Evolutionary conservation across 2,329 filamentous ascomycete genomes (phyloP), one percentile per base, ranked within the genome.

Genomic region (Teratosphaeria gauchensis): DNA sequence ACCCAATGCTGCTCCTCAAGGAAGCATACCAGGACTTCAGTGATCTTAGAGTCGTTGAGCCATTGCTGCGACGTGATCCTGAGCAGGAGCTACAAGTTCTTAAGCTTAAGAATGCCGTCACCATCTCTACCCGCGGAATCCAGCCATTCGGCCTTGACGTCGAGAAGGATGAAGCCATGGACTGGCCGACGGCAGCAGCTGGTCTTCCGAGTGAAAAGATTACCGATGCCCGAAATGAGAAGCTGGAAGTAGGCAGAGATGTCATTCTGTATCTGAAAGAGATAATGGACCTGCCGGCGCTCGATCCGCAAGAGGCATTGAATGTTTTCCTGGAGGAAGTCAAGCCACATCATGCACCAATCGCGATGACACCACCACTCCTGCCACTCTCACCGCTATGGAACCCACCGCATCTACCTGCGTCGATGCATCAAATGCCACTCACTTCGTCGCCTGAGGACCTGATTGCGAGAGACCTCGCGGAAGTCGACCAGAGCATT

Each of bases 281-380:
- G 2, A 65, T 73, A 30, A 12, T 67, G 59, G 24, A 38, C 58
- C 62, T n/a, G 35, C 56, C 14, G 58, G 64, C 6, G 66, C 71
- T 56, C 53, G 65, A 21, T 16, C 21, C n/a, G 8, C 21, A 67
- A 69, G 19, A 61, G 51, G 21, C 57, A 51, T 53, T 63, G 16
- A 21, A 51, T 6, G 51, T 70, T 6, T 61, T 61, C 9, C 52
- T 59, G 1, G 60, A 62, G 7, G 46, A 30, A 31, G 19, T 33
- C 63, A 9, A 54, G 33, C 9, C 66, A 62, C 62, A 61, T 48
- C 38, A 66, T 56, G 71, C 71, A 28, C 46, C 64, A 4, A 66
- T 68, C 33, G 70, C 70, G 16, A 11, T 79, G n/a, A 76, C 77
- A 1, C 79, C 79, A n/a, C 77, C 77, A 3, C 63, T 82, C 8